Evolutionary conservation across 2,329 filamentous ascomycete genomes (phyloP).

Genomic region (Colletotrichum orchidophilum): DNA sequence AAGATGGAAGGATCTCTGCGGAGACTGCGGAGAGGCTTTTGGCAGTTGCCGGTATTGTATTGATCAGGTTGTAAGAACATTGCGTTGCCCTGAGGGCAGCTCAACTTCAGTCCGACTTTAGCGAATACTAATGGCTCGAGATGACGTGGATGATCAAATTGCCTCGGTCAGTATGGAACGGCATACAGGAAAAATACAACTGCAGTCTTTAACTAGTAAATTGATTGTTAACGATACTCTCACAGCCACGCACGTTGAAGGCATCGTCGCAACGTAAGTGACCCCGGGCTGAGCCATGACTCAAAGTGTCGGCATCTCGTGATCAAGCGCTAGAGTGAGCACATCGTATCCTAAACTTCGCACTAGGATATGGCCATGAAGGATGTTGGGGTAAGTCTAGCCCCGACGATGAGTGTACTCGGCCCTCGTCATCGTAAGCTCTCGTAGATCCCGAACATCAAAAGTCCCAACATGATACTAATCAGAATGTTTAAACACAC

Average conservation of each 20-base stretch:
- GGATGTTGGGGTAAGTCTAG: not conserved
- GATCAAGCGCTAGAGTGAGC: not conserved
- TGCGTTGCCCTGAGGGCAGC: not conserved
- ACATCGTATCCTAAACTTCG: not conserved
- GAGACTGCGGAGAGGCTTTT: not conserved
- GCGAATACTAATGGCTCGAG: not conserved
- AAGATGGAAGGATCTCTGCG: not conserved
- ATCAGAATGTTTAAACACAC: too few species aligned
- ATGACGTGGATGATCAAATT: rapidly evolving
- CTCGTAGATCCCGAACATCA: not conserved
- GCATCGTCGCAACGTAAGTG: not conserved
- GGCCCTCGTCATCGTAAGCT: not conserved
- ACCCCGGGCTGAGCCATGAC: not conserved
- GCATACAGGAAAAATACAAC: too few species aligned
- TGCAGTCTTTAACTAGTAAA: too few species aligned
- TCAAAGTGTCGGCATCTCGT: not conserved
- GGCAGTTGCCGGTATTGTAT: not conserved
- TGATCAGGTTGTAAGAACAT: not conserved
- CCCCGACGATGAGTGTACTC: too few species aligned
- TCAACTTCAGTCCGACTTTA: not conserved
- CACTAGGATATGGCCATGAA: not conserved
- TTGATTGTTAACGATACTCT: not conserved
- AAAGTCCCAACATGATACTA: too few species aligned
- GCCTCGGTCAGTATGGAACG: too few species aligned
- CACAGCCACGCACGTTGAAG: not conserved